Evolutionary conservation across 306 rosid species (phyloP).

Genomic region (Vigna hirtella): DNA sequence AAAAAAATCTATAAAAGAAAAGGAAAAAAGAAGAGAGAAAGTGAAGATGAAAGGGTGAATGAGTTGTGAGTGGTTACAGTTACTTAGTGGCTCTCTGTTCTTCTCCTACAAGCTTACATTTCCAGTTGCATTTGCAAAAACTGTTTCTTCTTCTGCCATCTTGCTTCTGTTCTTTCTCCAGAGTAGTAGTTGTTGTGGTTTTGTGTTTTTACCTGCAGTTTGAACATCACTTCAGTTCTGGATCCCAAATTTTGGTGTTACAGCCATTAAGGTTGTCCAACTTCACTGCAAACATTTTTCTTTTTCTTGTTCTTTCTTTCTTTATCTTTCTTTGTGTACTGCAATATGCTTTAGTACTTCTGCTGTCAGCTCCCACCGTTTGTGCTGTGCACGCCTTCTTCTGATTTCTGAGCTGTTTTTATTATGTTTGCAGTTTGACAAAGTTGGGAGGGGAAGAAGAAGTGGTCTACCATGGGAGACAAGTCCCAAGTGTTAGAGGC

Average conservation of each 20-base stretch:
- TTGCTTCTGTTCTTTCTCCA: conserved; percentile 22
- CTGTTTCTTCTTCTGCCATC: conserved; percentile 45
- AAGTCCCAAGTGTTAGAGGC: conserved; percentile 81
- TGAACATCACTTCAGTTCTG: conserved; percentile 36
- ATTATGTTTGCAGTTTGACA: conserved; percentile 46
- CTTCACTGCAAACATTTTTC: conserved; percentile 13
- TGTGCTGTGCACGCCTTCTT: conserved; percentile 32
- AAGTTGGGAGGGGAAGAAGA: conserved; percentile 33
- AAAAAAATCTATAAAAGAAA: background rate
- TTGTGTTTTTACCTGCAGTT: background rate
- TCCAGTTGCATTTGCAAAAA: conserved; percentile 26
- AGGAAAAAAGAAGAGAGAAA: background rate
- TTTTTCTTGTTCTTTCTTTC: background rate
- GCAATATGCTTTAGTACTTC: background rate
- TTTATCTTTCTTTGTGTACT: conserved; percentile 5
- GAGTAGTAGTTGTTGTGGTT: conserved; percentile 27
- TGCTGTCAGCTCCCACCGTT: conserved; percentile 12
- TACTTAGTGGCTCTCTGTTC: background rate
- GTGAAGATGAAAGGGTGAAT: conserved; percentile 4
- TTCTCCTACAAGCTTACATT: conserved; percentile 6
- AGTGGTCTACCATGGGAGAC: conserved; percentile 57
- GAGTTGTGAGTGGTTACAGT: conserved; percentile 30
- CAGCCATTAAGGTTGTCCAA: conserved; percentile 30
- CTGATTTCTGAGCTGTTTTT: conserved; percentile 41
- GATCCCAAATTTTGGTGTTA: conserved; percentile 30